Conservation (phyloP, 2,329 filamentous ascomycete genomes). For the Aspergillus eucalypticola region DNA sequence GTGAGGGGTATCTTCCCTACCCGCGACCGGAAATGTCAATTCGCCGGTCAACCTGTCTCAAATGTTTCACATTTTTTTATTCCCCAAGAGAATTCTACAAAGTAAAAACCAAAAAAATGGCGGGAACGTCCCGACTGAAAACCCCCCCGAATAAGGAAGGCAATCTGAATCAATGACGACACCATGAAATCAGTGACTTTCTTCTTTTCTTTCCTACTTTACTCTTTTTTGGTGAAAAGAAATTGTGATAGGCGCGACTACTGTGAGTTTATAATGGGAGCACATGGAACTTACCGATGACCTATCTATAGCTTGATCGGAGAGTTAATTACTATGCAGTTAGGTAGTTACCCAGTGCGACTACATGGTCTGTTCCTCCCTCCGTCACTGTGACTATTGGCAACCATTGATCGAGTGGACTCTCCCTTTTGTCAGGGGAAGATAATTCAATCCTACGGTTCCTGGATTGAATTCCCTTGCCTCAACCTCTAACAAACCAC, state of each 20-base stretch:
- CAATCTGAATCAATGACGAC: neutral
- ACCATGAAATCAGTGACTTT: slow-evolving; percentile 2
- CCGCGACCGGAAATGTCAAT: neutral
- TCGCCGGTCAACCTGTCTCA: neutral
- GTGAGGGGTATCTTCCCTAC: neutral
- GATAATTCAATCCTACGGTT: neutral
- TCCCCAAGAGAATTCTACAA: neutral
- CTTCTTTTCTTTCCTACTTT: too few species aligned
- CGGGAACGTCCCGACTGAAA: neutral
- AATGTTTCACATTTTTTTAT: neutral
- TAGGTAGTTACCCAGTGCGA: neutral
- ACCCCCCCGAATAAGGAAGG: neutral
- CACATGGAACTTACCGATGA: neutral
- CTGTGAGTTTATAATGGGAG: neutral
- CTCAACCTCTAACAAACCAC: neutral
- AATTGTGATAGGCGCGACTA: neutral
- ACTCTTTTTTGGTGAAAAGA: neutral
- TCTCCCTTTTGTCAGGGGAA: neutral
- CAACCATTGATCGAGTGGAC: neutral
- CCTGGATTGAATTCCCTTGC: neutral
- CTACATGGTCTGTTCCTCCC: slow-evolving; percentile 6
- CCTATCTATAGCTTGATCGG: neutral
- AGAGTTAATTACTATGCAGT: neutral
- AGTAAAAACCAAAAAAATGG: neutral
- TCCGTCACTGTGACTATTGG: slow-evolving; percentile 2